Conservation (phyloP, 208 protist genomes). For the Giardia duodenalis region DNA sequence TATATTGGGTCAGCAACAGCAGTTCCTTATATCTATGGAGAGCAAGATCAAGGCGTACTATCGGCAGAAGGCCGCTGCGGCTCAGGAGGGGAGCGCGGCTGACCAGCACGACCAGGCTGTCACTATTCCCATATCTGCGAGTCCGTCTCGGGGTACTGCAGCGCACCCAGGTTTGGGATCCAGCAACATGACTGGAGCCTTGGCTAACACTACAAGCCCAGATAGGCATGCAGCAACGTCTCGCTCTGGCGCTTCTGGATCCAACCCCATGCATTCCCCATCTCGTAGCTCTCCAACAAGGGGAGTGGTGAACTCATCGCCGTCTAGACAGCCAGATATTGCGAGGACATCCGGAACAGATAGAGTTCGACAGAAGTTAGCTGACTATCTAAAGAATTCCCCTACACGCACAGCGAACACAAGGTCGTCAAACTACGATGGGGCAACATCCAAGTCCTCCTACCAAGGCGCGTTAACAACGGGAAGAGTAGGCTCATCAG, state of each 20-base stretch:
- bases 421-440: background rate
- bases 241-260: no score
- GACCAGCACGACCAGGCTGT: background rate
- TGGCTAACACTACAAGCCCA: no score
- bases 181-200: no score
- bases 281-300: background rate
- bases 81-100: background rate
- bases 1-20: conserved; percentile 80
- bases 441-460: background rate
- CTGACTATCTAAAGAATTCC: background rate
- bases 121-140: background rate
- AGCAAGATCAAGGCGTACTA: background rate
- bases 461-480: background rate
- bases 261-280: no score
- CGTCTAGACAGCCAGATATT: no score
- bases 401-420: background rate
- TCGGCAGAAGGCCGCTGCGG: background rate
- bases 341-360: background rate
- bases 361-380: background rate
- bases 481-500: background rate
- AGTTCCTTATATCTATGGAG: conserved; percentile 64
- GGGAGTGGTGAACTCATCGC: no score
- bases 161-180: no score
- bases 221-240: no score
- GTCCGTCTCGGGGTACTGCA: no score